phyloP scores from a whole-genome alignment of 495 filamentous ascomycete species.

The Penicillium angulare region DNA sequence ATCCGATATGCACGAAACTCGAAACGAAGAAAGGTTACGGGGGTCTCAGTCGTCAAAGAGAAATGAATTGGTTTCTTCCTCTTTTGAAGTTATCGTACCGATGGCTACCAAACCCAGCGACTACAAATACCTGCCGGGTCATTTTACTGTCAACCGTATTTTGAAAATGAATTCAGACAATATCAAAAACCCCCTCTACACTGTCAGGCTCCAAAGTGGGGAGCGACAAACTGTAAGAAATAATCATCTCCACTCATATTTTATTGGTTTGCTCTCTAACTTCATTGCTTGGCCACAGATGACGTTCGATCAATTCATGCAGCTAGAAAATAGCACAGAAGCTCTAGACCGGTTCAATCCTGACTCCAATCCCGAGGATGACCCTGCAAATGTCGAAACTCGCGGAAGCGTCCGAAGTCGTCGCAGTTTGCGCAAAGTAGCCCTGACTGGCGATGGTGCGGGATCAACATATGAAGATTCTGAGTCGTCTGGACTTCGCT shows the following conservation, averaged over 20 bases:
- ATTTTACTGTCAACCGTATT: slow-evolving; percentile 40
- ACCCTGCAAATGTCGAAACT: not conserved
- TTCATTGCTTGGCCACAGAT: slow-evolving; percentile 18
- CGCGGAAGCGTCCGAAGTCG: not conserved
- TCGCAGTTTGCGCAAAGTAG: too few species aligned
- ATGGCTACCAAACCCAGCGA: slow-evolving; percentile 36
- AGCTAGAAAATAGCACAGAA: slow-evolving; percentile 28
- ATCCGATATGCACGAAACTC: not conserved
- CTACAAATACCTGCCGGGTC: slow-evolving; percentile 49
- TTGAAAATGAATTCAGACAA: slow-evolving; percentile 32
- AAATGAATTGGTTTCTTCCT: not conserved
- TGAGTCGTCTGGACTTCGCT: too few species aligned
- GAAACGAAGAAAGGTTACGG: not conserved
- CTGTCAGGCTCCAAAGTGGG: slow-evolving; percentile 46
- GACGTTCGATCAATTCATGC: slow-evolving; percentile 24
- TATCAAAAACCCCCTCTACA: slow-evolving; percentile 31
- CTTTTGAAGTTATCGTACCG: slow-evolving; percentile 36
- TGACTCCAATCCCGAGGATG: slow-evolving; percentile 17
- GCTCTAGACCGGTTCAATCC: slow-evolving; percentile 27
- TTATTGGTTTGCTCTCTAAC: slow-evolving; percentile 13
- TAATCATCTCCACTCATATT: not conserved
- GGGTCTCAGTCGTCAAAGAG: too few species aligned
- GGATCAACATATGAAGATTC: too few species aligned
- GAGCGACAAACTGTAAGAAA: slow-evolving; percentile 43
- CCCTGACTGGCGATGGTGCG: too few species aligned